Conservation (phyloP, 495 filamentous ascomycete species). For the Opeltia flavorubescens region DNA sequence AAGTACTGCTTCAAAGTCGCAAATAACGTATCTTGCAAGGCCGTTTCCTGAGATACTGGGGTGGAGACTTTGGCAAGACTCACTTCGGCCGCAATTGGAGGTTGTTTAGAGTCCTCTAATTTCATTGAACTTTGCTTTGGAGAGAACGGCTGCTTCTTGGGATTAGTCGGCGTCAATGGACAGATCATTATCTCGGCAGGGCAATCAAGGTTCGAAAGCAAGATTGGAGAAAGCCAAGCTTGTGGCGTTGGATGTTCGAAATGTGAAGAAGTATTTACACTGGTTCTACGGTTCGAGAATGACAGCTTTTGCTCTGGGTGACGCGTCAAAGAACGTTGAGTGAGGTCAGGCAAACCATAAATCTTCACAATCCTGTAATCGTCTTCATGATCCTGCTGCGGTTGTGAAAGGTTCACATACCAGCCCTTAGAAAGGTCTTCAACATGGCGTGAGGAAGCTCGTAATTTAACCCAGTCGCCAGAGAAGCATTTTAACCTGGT, state of each 20-base stretch:
- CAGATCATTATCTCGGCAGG: constrained; percentile 62
- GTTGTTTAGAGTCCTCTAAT: constrained; percentile 44
- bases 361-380: constrained; percentile 71
- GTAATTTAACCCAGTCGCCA: constrained; percentile 90
- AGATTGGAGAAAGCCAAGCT: constrained; percentile 69
- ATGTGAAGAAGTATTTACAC: constrained; percentile 27
- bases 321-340: constrained; percentile 30
- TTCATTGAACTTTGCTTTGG: constrained; percentile 26
- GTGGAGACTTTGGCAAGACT: constrained; percentile 83
- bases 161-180: constrained; percentile 28
- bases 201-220: constrained; percentile 69
- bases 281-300: constrained; percentile 32
- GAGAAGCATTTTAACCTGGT: constrained; percentile 91
- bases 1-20: constrained; percentile 77
- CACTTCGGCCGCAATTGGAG: constrained; percentile 80
- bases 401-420: too few species aligned
- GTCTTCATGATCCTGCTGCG: constrained; percentile 26
- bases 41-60: constrained; percentile 69
- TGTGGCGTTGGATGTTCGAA: constrained; percentile 29
- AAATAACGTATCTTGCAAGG: constrained; percentile 71
- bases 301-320: constrained; percentile 32
- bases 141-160: constrained; percentile 1
- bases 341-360: constrained; percentile 67
- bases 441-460: constrained; percentile 46
- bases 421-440: constrained; percentile 38